Evolutionary conservation across 1,284 basidiomycete genomes (phyloP), one percentile per base, ranked within the genome.

Genomic region (Porodaedalea pini): DNA sequence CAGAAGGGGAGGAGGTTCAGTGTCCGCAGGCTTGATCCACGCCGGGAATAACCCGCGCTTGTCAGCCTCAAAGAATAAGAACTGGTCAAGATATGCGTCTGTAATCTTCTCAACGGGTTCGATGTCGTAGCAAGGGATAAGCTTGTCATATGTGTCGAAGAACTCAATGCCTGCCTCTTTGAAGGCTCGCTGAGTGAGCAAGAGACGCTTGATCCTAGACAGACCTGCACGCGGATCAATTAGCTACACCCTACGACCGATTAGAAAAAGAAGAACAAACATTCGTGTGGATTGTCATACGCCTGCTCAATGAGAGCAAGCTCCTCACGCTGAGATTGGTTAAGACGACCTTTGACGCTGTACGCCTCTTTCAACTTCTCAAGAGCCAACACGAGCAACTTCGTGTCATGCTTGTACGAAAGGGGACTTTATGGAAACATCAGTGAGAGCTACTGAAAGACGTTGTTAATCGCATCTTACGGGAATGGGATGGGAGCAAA

Each of bases 41-140:
- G 92, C 83, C 11, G 95, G 94, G 87, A 98, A 98, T 17, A 98
- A 75, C 54, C 92, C 92, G 66, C 95, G 89, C 73, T 98, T 98
- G 74, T 98, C 95, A n/a, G 92, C 93, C 76, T 90, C 88, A 64
- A 91, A 92, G 78, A 89, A 90, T 50, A 91, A 67, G 81, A 92
- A 94, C 72, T 94, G 91, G 68, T 94, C 91, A 43, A 97, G 83
- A 70, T 97, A 97, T 23, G 94, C 94, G 71, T 97, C 95, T 21
- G 94, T 98, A 62, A 98, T 96, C 83, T 98, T 98, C 77, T 98
- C 95, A 21, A 98, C 92, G 0, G 95, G 94, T 70, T 98, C 94
- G 62, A 98, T 97, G 68, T 98, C 95, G 70, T 98, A 98, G 69
- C 93, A 96, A 21, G 94, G 94, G 66, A 98, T 97, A 65, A 98